phyloP scores from a whole-genome alignment of 148 eudicot species.

The Cornus suecica region DNA sequence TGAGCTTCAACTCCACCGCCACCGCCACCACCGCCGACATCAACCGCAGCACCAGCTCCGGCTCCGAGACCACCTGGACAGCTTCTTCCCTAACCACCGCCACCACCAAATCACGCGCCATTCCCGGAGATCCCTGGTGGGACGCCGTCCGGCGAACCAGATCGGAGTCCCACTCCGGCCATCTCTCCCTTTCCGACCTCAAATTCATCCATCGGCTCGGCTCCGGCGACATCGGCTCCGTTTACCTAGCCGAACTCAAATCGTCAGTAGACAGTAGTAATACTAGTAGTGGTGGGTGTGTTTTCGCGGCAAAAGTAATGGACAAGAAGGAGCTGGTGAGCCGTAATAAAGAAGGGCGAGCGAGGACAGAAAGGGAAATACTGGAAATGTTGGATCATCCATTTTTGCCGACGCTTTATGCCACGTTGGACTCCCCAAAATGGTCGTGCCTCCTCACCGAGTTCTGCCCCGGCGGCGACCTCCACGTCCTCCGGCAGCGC shows the following conservation, averaged over 20 bases:
- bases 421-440: constrained; percentile 52
- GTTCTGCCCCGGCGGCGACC: constrained; percentile 97
- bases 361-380: constrained; percentile 69
- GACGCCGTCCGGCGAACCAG: constrained; percentile 35
- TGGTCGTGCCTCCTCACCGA: constrained; percentile 84
- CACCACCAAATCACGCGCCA: constrained; percentile 18
- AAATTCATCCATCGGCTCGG: constrained; percentile 79
- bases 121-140: constrained; percentile 42
- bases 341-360: constrained; percentile 71
- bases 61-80: constrained; percentile 58
- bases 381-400: constrained; percentile 81
- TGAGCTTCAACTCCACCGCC: constrained; percentile 81
- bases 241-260: constrained; percentile 71
- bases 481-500: constrained; percentile 86
- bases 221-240: constrained; percentile 91
- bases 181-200: constrained; percentile 57
- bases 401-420: constrained; percentile 71
- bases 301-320: constrained; percentile 92
- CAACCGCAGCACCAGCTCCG: constrained; percentile 61
- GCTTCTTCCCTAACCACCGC: constrained; percentile 27
- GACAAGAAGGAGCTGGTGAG: constrained; percentile 62
- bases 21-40: constrained; percentile 37
- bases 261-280: constrained; percentile 18
- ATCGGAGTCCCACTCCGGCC: constrained; percentile 17
- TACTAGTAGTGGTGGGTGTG: not conserved